Evolutionary conservation across 1,284 basidiomycete species (phyloP).

Genomic region (Marasmius sp.): DNA sequence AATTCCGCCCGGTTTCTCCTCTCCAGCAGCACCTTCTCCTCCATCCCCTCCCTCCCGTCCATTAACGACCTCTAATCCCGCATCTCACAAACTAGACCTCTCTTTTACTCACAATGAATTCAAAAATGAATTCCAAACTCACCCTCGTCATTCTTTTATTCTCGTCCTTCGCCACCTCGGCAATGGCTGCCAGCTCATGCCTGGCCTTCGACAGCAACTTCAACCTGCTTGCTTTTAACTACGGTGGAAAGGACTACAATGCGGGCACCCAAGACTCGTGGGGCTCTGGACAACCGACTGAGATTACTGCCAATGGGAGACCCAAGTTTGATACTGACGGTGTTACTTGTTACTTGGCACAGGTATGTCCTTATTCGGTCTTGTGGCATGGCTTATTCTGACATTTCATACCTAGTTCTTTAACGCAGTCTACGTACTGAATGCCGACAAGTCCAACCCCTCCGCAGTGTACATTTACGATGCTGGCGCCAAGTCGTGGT

Average conservation of each 20-base stretch:
- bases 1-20: too few relatives aligned
- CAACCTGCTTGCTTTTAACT: constrained; percentile 73
- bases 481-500: constrained; percentile 62
- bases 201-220: constrained; percentile 68
- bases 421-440: constrained; percentile 79
- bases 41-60: too few relatives aligned
- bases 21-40: too few relatives aligned
- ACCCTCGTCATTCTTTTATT: constrained; percentile 61
- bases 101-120: background rate
- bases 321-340: constrained; percentile 74
- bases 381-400: background rate
- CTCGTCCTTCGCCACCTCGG: constrained; percentile 39
- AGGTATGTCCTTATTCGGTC: constrained; percentile 35
- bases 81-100: background rate
- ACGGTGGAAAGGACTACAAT: constrained; percentile 73
- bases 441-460: constrained; percentile 68
- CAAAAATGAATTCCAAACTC: constrained; percentile 20
- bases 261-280: constrained; percentile 66
- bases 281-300: constrained; percentile 57
- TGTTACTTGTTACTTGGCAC: constrained; percentile 72
- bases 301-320: constrained; percentile 65
- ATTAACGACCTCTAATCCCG: too few relatives aligned
- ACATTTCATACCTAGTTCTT: constrained; percentile 45
- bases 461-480: constrained; percentile 71
- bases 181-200: constrained; percentile 50